Evolutionary conservation across 768 basidiomycete species (phyloP).

Genomic region (Podaxis pistillaris): DNA sequence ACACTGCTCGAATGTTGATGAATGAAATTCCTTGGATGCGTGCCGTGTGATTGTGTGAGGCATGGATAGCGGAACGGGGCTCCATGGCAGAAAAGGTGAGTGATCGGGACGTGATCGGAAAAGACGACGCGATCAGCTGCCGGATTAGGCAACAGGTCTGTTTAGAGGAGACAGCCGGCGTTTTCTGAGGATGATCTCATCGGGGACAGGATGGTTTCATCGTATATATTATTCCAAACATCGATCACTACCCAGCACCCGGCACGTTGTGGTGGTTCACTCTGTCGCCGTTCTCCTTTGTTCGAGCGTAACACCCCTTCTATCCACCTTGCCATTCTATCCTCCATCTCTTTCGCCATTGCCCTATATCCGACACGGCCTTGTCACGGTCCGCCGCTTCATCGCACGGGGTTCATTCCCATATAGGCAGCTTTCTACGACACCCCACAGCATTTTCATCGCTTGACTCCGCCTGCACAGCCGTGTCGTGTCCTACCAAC

Average conservation of each 20-base stretch:
- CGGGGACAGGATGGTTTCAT: not conserved
- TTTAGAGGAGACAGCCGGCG: constrained; percentile 1
- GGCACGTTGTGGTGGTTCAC: not conserved
- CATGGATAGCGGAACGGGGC: constrained; percentile 4
- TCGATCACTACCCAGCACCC: not conserved
- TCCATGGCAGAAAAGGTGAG: constrained; percentile 8
- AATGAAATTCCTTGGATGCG: not conserved
- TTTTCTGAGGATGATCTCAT: constrained; percentile 8
- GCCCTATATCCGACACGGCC: not conserved
- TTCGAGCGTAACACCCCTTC: not conserved
- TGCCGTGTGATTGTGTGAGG: not conserved
- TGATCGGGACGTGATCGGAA: constrained; percentile 12
- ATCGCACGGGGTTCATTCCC: not conserved
- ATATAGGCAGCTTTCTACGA: not conserved
- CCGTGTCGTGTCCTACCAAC: not conserved
- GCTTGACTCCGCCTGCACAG: not conserved
- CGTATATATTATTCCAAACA: constrained; percentile 7
- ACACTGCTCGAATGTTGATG: not conserved
- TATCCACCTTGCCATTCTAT: not conserved
- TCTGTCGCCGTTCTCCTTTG: not conserved
- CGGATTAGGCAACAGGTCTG: constrained; percentile 6
- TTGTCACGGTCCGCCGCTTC: not conserved
- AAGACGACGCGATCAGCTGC: not conserved
- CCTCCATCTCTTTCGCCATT: not conserved
- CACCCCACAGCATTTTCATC: not conserved